A percentile compares a stretch with the other conserved stretches of the same genome.
These are phyloP conservation scores for Lachnellula subtilissima DNA, from an alignment of 2,329 filamentous ascomycete genomes.

Conservation along the genomic window DNA sequence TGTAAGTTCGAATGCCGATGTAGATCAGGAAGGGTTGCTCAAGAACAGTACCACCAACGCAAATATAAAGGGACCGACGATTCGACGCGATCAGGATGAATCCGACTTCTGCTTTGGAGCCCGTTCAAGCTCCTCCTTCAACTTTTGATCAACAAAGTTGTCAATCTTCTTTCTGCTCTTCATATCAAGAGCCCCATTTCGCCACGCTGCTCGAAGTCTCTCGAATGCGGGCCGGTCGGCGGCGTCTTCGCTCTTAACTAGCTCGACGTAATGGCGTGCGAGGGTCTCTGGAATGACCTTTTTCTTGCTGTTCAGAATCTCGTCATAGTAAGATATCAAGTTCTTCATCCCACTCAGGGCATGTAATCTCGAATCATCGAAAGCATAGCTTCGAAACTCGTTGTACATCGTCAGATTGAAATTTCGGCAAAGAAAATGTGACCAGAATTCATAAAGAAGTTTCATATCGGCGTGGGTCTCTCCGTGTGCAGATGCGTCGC, in stretches of 20 bases:
- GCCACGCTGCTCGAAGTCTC: conserved; percentile 47
- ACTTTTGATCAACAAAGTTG: conserved; percentile 44
- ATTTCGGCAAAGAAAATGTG: conserved; percentile 64
- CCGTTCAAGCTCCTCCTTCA: conserved; percentile 48
- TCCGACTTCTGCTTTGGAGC: conserved; percentile 22
- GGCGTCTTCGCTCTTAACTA: conserved; percentile 45
- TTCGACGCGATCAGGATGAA: conserved; percentile 12
- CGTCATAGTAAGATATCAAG: conserved; percentile 62
- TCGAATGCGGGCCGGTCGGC: conserved; percentile 43
- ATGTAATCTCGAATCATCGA: conserved; percentile 55
- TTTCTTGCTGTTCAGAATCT: conserved; percentile 45
- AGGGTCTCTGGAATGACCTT: conserved; percentile 48
- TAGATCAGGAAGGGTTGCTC: neutral
- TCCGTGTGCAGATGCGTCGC: conserved; percentile 31
- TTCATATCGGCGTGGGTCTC: conserved; percentile 53
- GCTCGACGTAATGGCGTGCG: conserved; percentile 49
- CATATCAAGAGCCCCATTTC: conserved; percentile 48
- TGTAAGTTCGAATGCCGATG: neutral
- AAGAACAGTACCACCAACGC: conserved; percentile 7
- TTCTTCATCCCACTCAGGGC: conserved; percentile 54
- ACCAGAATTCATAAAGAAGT: conserved; percentile 70
- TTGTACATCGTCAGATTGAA: conserved; percentile 73
- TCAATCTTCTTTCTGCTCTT: conserved; percentile 53
- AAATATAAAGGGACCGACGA: conserved; percentile 3
- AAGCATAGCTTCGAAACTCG: conserved; percentile 64